Percentiles rank a stretch among this genome's conserved stretches.
phyloP scores from a whole-genome alignment of 257 asterid species.

The Capsicum rhomboideum region DNA sequence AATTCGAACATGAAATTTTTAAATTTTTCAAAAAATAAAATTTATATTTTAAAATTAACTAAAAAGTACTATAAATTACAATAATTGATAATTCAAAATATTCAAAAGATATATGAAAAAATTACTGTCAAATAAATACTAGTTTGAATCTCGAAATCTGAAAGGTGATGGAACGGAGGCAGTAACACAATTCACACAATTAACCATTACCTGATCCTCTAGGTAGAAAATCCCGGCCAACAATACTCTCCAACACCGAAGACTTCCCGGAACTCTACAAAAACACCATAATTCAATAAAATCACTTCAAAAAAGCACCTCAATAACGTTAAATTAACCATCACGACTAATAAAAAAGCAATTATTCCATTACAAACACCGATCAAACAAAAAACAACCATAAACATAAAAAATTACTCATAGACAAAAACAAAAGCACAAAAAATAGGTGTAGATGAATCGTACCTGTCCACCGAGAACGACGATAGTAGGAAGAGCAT shows the following conservation, averaged over 20 bases:
- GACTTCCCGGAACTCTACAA: constrained; percentile 42
- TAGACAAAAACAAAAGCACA: not conserved
- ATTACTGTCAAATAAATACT: too few relatives aligned
- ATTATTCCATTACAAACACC: not conserved
- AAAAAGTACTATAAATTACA: too few relatives aligned
- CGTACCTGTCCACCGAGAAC: constrained; percentile 42
- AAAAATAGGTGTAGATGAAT: not conserved
- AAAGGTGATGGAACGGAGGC: too few relatives aligned
- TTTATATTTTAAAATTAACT: too few relatives aligned
- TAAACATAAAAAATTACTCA: not conserved
- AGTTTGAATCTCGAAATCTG: too few relatives aligned
- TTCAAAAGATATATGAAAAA: too few relatives aligned
- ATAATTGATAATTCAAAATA: too few relatives aligned
- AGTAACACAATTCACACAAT: not conserved
- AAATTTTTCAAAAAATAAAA: too few relatives aligned
- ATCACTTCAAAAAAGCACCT: not conserved
- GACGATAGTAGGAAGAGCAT: constrained; percentile 36
- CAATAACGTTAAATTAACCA: not conserved
- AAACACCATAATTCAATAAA: not conserved
- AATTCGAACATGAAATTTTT: too few relatives aligned
- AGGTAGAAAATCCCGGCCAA: constrained; percentile 40
- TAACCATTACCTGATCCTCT: constrained; percentile 30
- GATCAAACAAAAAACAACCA: not conserved
- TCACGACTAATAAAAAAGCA: not conserved
- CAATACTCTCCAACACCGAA: constrained; percentile 40